Percentiles rank a stretch among this genome's conserved stretches.
phyloP scores from a whole-genome alignment of 208 protist genomes.

The Tritrichomonas musculus region DNA sequence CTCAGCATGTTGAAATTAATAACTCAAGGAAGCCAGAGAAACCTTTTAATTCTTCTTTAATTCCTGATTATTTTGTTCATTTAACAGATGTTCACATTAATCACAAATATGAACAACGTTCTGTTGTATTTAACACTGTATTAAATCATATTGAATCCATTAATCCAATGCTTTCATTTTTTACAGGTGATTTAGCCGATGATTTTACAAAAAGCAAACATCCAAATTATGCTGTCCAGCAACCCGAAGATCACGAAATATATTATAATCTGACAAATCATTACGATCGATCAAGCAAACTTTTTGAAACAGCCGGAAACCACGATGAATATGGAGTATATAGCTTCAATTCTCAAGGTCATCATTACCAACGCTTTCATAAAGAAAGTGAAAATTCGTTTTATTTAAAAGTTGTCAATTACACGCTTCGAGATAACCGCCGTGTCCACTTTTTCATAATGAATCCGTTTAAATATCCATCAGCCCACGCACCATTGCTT shows the following conservation, averaged over 20 bases:
- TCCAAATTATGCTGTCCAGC: not conserved
- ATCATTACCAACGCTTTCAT: not conserved
- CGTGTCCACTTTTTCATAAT: not conserved
- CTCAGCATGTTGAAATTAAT: not conserved
- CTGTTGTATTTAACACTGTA: not conserved
- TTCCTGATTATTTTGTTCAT: not conserved
- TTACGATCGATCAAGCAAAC: not conserved
- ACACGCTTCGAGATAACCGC: no score
- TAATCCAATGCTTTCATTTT: not conserved
- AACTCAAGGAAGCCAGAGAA: not conserved
- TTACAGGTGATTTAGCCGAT: conserved; percentile 3
- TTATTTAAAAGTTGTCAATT: not conserved
- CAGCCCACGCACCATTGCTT: not conserved
- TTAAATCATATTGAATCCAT: not conserved
- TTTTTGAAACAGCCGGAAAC: not conserved
- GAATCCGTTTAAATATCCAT: not conserved
- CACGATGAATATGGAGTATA: conserved; percentile 5
- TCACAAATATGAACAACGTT: not conserved
- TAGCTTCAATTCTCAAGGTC: not conserved
- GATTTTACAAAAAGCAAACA: not conserved
- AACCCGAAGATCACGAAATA: not conserved
- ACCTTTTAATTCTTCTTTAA: not conserved
- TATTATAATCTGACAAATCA: not conserved
- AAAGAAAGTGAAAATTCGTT: not conserved
- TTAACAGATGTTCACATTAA: not conserved